Percentiles rank a stretch among this genome's conserved stretches.
These are phyloP conservation scores for Cladophialophora bantiana DNA, from an alignment of 2,329 filamentous ascomycete species.

Conservation along the genomic window DNA sequence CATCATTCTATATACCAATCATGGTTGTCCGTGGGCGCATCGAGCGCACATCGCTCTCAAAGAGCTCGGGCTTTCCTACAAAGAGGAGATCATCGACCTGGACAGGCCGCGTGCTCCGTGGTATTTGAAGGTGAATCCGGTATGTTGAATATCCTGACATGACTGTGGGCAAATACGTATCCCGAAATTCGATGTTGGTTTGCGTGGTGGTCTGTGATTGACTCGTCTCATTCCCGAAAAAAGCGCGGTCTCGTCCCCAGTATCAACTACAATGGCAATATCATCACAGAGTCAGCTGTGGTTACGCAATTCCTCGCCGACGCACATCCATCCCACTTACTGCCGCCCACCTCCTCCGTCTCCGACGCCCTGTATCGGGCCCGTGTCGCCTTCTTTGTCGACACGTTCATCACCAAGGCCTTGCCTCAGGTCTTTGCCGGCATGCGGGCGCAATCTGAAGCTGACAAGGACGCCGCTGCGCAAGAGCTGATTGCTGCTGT, in stretches of 20 bases:
- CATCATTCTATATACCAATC: slow-evolving; percentile 75
- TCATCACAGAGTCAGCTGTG: slow-evolving; percentile 76
- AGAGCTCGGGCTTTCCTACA: slow-evolving; percentile 70
- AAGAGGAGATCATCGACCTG: slow-evolving; percentile 77
- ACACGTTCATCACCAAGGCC: slow-evolving; percentile 71
- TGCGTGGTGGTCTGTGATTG: background rate
- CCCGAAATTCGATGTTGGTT: no score
- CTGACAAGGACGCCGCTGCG: slow-evolving; percentile 53
- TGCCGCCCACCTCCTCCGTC: slow-evolving; percentile 42
- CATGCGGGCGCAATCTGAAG: slow-evolving; percentile 1
- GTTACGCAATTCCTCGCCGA: slow-evolving; percentile 77
- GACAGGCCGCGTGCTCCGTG: slow-evolving; percentile 70
- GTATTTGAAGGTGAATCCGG: slow-evolving; percentile 78
- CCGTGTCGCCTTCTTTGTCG: slow-evolving; percentile 73
- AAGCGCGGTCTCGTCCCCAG: slow-evolving; percentile 76
- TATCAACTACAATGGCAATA: slow-evolving; percentile 57
- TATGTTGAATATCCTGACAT: slow-evolving; percentile 43
- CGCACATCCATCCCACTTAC: slow-evolving; percentile 70
- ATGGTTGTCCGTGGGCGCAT: slow-evolving; percentile 74
- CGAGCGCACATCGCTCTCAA: slow-evolving; percentile 75
- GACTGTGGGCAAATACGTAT: no score
- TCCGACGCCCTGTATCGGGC: slow-evolving; percentile 69
- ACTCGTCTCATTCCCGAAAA: background rate
- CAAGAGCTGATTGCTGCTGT: slow-evolving; percentile 57
- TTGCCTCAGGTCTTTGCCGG: slow-evolving; percentile 52